A percentile compares a stretch with the other conserved stretches of the same genome.
These are phyloP conservation scores for Fonsecaea erecta DNA, from an alignment of 2,329 filamentous ascomycete species.

Conservation along the genomic window DNA sequence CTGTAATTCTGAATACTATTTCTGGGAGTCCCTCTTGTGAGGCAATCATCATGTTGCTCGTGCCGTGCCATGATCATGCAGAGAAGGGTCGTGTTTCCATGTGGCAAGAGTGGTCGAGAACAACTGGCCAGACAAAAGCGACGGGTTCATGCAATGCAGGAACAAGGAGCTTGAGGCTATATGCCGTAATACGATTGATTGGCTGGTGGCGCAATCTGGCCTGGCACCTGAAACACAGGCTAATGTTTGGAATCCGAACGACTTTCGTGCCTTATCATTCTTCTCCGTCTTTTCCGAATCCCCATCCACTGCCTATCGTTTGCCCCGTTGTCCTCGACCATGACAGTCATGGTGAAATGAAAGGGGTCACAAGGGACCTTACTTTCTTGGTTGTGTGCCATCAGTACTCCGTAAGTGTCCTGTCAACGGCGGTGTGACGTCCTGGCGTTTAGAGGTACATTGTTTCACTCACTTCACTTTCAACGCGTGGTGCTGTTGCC, in stretches of 20 bases:
- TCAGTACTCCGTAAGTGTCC: slow-evolving; percentile 13
- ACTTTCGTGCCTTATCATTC: slow-evolving; percentile 16
- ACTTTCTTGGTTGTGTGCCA: slow-evolving; percentile 12
- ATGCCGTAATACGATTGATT: slow-evolving; percentile 10
- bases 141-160: slow-evolving; percentile 12
- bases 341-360: slow-evolving; percentile 11
- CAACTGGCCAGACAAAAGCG: not conserved
- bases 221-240: slow-evolving; percentile 33
- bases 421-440: slow-evolving; percentile 9
- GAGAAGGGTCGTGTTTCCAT: slow-evolving; percentile 19
- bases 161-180: slow-evolving; percentile 19
- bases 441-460: not conserved
- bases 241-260: slow-evolving; percentile 34
- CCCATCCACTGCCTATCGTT: not conserved
- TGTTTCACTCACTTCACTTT: slow-evolving; percentile 2
- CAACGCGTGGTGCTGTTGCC: not conserved
- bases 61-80: not conserved
- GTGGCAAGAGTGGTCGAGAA: slow-evolving; percentile 12
- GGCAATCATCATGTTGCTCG: not conserved
- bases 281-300: slow-evolving; percentile 11
- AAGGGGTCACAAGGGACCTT: slow-evolving; percentile 22
- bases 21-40: not conserved
- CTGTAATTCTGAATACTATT: not conserved
- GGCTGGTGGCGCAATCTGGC: slow-evolving; percentile 7
- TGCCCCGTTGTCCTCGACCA: not conserved